Base-by-base conservation (phyloP, 768 basidiomycete genomes). In the Pisolithus marmoratus region DNA sequence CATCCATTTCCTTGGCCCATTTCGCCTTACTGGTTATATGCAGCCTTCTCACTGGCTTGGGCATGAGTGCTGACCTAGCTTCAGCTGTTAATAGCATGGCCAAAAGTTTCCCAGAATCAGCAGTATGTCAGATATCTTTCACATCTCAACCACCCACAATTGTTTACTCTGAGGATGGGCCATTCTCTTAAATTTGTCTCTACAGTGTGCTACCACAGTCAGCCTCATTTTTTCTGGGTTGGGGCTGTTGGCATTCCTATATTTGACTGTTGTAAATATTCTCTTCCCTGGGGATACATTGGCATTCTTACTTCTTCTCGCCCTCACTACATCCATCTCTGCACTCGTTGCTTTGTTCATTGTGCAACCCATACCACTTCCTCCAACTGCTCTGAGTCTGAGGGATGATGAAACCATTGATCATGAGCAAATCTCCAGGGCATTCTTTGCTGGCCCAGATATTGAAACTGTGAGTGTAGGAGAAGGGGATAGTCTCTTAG, bases 161-260 rank as follows among this genome's bases (percentile, higher is more conserved):
- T n/a, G n/a, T n/a, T n/a, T n/a, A n/a, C n/a, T n/a, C n/a, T n/a
- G n/a, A n/a, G n/a, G n/a, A n/a, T n/a, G n/a, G n/a, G n/a, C n/a
- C n/a, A n/a, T n/a, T n/a, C n/a, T n/a, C n/a, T n/a, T n/a, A n/a
- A n/a, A n/a, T n/a, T n/a, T n/a, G 7, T 26, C 26, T 26, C 3
- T 47, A 26, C 42, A 90, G 86, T 77, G 92, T 19, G 91, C 84
- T 9, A 83, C 83, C 0, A 79, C 83, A 6, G 90, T 86, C 0
- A 85, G 86, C 2, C 63, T 91, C 8, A 90, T 93, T 29, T 68
- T 93, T n/a, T 89, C 90, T 0, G 93, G 90, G 24, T 92, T 91
- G 55, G 93, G 94, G 0, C 80, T 96, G 14, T 93, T 90, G 0
- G 94, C 94, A 0, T 95, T 95, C 73, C 74, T 88, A 55, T 95